Base-by-base conservation (phyloP, 2,329 filamentous ascomycete genomes). In the Aspergillus oerlinghausenensis region DNA sequence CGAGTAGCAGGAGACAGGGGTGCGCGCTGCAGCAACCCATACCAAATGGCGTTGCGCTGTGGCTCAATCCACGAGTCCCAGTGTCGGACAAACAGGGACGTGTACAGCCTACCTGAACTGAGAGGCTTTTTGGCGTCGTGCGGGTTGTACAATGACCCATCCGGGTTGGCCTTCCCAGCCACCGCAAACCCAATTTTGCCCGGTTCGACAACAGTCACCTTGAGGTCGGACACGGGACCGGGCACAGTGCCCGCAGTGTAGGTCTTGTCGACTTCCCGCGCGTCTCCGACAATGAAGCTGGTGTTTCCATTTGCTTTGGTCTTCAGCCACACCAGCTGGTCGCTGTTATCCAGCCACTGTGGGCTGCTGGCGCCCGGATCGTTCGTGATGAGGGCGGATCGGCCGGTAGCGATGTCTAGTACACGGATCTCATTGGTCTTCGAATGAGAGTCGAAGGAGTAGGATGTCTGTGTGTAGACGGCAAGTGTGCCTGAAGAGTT, bases 1-100 rank as follows among this genome's bases (percentile, higher is more conserved):
- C 73, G 65, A 19, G 70, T 72, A 8, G 69, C 68, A 3, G 75
- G 70, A 10, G 72, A 67, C 28, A 75, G 60, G 14, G 75, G 69
- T 19, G 71, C 66, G 55, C 70, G 74, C 60, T 76, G 70, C 17
- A 83, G 68, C 40, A 79, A 65, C 25, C 77, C 80, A 63, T 77
- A 78, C 66, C 75, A 82, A 48, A 83, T 76, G 0, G 79, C 66
- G 59, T 79, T 80, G 53, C 73, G 75, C 64, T 82, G 73, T n/a
- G 76, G 75, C 23, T 75, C 74, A 14, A 80, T 67, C 60, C 79
- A 82, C 5, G 74, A 67, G 61, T 82, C 80, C 80, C 80, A 82
- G 60, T 82, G 80, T 38, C 80, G 72, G 11, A 82, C 80, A 63
- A 79, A 82, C 19, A 81, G 70, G 8, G 74, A 78, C 21, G 78